Percentiles rank a stretch among this genome's conserved stretches.
These are phyloP conservation scores for Leucocoprinus birnbaumii DNA, from an alignment of 768 basidiomycete genomes.

Conservation along the genomic window DNA sequence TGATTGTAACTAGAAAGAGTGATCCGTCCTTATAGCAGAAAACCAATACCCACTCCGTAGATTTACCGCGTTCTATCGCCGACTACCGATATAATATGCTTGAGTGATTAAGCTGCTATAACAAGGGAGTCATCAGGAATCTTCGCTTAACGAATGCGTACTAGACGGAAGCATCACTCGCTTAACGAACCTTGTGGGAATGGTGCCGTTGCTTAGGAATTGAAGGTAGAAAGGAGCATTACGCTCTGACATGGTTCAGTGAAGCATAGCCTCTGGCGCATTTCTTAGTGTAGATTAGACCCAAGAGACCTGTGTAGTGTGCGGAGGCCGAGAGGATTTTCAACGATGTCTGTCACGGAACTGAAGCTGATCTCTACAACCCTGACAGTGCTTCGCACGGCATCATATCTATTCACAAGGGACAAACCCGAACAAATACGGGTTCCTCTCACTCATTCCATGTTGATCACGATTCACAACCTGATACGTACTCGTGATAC, in stretches of 20 bases:
- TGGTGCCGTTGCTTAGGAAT: background rate
- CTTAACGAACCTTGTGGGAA: conserved; percentile 9
- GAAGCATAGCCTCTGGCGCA: no score
- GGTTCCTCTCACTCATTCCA: background rate
- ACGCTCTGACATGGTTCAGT: background rate
- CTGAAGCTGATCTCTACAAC: background rate
- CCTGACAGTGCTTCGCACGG: background rate
- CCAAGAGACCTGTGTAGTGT: no score
- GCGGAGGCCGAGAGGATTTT: background rate
- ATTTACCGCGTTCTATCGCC: conserved; percentile 10
- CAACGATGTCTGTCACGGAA: no score
- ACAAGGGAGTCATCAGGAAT: background rate
- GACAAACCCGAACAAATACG: background rate
- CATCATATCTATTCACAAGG: background rate
- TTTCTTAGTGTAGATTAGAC: no score
- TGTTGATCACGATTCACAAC: no score
- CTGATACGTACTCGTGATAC: background rate
- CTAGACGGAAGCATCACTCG: conserved; percentile 8
- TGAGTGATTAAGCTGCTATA: background rate
- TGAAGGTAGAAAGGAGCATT: background rate
- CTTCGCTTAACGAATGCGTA: conserved; percentile 11
- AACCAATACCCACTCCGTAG: background rate
- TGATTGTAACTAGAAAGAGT: background rate
- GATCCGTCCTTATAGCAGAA: conserved; percentile 7
- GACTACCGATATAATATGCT: conserved; percentile 1